Evolutionary conservation across 352 stramenopile species (phyloP), one percentile per base, ranked within the genome.

Genomic region (Phytophthora chlamydospora): DNA sequence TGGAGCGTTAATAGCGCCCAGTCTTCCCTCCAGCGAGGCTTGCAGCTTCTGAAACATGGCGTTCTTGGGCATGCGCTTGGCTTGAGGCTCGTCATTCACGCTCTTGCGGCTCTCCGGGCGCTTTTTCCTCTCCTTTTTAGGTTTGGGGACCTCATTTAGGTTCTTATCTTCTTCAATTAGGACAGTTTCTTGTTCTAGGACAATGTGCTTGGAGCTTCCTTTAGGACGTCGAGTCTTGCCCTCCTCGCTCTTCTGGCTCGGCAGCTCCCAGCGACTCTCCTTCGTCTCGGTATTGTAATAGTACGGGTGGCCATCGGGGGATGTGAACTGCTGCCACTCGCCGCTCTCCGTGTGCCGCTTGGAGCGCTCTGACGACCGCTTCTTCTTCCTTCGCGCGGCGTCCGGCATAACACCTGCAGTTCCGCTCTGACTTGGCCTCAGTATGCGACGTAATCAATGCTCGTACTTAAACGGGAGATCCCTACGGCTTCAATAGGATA

Each of bases 211-310:
- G 51, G 40, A 66, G 51, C 48, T 55, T 11, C 44, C 42, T 57
- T 42, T 58, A 41, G 47, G n/a, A 8, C 39, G 21, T n/a, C 53
- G 47, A 32, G 44, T 38, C 45, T 66, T 63, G 6, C 24, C 6
- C 21, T 56, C 14, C 56, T 60, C 44, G 24, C 48, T 62, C 41
- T 50, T 60, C 9, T 7, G 24, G 24, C 24, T 6, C 24, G 79
- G 78, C 32, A 73, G 63, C 57, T 88, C 83, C 81, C 81, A 90
- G 4, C 77, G 71, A 51, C 81, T 90, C 58, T 89, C 79, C 27
- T 81, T 75, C 0, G 79, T 89, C 19, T 75, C 64, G 36, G 75
- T 60, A 36, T 90, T 90, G 62, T 88, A 89, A 54, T 83, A 90
- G 57, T 90, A 89, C 10, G 62, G 46, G 19, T 79, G 75, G 3